A percentile compares a stretch with the other conserved stretches of the same genome.
These are phyloP conservation scores for Elongisporangium prolatum DNA, from an alignment of 352 stramenopile species.

Conservation along the genomic window DNA sequence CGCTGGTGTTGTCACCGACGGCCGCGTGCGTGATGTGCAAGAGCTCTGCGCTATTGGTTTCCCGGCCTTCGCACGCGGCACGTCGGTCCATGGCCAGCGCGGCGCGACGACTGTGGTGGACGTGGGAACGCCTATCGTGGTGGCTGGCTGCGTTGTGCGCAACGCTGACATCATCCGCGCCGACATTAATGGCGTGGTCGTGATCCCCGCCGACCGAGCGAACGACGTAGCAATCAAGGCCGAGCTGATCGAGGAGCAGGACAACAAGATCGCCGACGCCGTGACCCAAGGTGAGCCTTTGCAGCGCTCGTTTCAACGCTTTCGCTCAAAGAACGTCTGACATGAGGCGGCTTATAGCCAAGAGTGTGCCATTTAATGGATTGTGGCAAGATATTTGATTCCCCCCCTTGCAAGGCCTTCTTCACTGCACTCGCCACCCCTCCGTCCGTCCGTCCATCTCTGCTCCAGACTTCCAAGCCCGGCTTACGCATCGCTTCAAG, in stretches of 20 bases:
- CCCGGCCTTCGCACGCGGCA: constrained; percentile 61
- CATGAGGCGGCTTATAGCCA: constrained; percentile 25
- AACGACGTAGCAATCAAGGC: constrained; percentile 65
- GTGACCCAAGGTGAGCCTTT: constrained; percentile 76
- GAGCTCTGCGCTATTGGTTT: constrained; percentile 68
- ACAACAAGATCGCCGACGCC: constrained; percentile 72
- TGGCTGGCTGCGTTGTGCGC: constrained; percentile 73
- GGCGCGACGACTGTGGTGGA: constrained; percentile 59
- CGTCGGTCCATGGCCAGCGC: constrained; percentile 65
- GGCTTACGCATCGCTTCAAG: too few relatives aligned
- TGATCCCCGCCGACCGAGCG: constrained; percentile 67
- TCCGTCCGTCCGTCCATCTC: too few relatives aligned
- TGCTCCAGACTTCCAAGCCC: too few relatives aligned
- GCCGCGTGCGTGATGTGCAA: constrained; percentile 69
- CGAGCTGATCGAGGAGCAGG: constrained; percentile 76
- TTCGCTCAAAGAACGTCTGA: constrained; percentile 71
- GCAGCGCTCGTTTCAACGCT: constrained; percentile 72
- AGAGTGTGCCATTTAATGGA: constrained; percentile 31
- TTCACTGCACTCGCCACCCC: not conserved
- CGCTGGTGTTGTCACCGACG: constrained; percentile 66
- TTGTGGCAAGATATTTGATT: constrained; percentile 32
- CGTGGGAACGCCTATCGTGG: constrained; percentile 60
- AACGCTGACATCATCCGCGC: constrained; percentile 76
- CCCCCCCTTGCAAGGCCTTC: constrained; percentile 2
- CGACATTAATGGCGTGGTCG: constrained; percentile 79